These are phyloP conservation scores for Alternaria metachromatica DNA, from an alignment of 2,329 filamentous ascomycete genomes.

Conservation along the genomic window DNA sequence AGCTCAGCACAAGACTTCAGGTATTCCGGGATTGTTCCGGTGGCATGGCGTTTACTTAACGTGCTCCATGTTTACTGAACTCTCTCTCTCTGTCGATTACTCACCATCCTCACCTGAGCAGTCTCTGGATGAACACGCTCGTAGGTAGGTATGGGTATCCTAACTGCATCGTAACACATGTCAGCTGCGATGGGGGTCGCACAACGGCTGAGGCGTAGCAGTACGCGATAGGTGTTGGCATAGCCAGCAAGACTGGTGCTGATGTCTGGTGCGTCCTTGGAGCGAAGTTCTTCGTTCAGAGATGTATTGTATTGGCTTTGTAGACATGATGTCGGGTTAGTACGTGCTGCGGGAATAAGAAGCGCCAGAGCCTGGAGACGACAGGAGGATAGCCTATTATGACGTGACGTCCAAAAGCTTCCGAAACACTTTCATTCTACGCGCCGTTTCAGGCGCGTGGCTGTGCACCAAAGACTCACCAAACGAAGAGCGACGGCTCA, in stretches of 20 bases:
- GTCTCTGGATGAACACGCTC: not conserved
- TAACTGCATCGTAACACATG: not conserved
- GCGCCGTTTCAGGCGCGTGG: constrained; percentile 12
- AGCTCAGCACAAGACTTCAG: not conserved
- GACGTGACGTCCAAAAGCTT: not conserved
- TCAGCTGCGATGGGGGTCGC: not conserved
- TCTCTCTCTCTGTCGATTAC: not conserved
- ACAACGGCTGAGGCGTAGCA: not conserved
- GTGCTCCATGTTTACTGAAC: not conserved
- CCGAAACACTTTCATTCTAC: not conserved
- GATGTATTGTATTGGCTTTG: not conserved
- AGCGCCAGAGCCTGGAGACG: not conserved
- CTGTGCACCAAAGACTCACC: not conserved
- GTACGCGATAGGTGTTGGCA: not conserved
- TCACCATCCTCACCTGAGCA: not conserved
- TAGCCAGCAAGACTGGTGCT: not conserved
- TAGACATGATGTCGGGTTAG: not conserved
- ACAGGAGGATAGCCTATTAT: not conserved
- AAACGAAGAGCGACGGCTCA: not conserved
- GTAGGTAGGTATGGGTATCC: not conserved
- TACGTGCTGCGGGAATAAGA: not conserved
- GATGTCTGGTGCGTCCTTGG: not conserved
- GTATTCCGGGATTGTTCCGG: not conserved
- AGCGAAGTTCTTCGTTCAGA: not conserved
- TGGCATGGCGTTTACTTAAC: not conserved